Evolutionary conservation across 2,329 filamentous ascomycete genomes (phyloP).

Genomic region (Fusarium drepaniforme): DNA sequence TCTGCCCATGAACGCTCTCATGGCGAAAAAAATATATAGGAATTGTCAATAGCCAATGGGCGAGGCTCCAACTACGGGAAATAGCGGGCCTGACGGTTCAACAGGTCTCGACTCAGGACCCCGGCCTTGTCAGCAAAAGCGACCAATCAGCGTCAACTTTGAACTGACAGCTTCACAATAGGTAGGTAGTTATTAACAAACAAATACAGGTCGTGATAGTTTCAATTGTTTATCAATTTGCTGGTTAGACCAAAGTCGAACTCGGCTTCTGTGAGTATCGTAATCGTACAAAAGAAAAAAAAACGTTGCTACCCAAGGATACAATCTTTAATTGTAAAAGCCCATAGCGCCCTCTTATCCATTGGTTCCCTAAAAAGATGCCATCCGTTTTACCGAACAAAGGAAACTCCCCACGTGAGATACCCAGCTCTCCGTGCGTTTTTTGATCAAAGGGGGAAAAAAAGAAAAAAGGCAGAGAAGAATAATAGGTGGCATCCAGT

Average conservation of each 20-base stretch:
- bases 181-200: not conserved
- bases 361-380: not conserved
- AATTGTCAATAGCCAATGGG: slow-evolving; percentile 21
- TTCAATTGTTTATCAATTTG: slow-evolving; percentile 24
- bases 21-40: slow-evolving; percentile 9
- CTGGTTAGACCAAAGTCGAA: not conserved
- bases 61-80: not conserved
- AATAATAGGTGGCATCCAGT: slow-evolving; percentile 14
- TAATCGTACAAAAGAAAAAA: slow-evolving; percentile 5
- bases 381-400: slow-evolving; percentile 11
- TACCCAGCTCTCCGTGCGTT: slow-evolving; percentile 30
- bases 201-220: not conserved
- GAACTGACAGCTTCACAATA: not conserved
- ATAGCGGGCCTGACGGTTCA: slow-evolving; percentile 9
- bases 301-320: not conserved
- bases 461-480: slow-evolving; percentile 7
- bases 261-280: not conserved
- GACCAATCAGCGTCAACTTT: slow-evolving; percentile 22
- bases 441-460: not conserved
- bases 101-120: slow-evolving; percentile 17
- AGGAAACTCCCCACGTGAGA: slow-evolving; percentile 25
- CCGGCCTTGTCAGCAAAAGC: not conserved
- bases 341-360: slow-evolving; percentile 17
- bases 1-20: slow-evolving; percentile 26
- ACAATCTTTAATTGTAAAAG: slow-evolving; percentile 10